phyloP scores from a whole-genome alignment of 768 basidiomycete genomes.

The Tylopilus felleus region DNA sequence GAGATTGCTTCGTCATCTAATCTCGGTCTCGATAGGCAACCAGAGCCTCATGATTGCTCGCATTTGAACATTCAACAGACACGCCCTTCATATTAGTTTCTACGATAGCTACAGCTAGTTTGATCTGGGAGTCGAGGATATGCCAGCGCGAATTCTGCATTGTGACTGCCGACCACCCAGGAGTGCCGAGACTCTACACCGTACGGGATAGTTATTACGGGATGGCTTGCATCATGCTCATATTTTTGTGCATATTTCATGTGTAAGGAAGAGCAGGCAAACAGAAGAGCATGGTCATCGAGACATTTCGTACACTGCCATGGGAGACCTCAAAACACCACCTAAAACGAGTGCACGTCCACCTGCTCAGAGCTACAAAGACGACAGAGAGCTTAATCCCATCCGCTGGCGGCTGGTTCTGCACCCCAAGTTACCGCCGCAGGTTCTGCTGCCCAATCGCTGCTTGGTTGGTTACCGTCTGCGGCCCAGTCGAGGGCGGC shows the following conservation, averaged over 20 bases:
- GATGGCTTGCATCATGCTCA: background rate
- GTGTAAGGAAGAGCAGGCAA: slow-evolving; percentile 14
- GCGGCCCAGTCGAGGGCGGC: slow-evolving; percentile 85
- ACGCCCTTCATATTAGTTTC: too few species aligned
- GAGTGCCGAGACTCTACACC: too few species aligned
- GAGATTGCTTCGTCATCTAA: too few species aligned
- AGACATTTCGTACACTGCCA: slow-evolving; percentile 16
- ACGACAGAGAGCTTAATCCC: slow-evolving; percentile 23
- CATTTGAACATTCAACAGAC: too few species aligned
- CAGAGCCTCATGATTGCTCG: too few species aligned
- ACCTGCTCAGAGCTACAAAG: slow-evolving; percentile 1
- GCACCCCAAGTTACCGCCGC: slow-evolving; percentile 35
- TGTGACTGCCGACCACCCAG: too few species aligned
- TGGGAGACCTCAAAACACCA: slow-evolving; percentile 1
- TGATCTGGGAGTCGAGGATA: too few species aligned
- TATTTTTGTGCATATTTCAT: slow-evolving; percentile 21
- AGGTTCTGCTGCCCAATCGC: slow-evolving; percentile 91
- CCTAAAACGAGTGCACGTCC: background rate
- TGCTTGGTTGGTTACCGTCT: slow-evolving; percentile 51
- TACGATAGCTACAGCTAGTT: too few species aligned
- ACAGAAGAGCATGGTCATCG: slow-evolving; percentile 17
- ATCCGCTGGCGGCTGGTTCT: slow-evolving; percentile 27
- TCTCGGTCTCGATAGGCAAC: too few species aligned
- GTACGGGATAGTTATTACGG: too few species aligned
- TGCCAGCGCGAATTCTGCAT: too few species aligned